Evolutionary conservation across 2,329 filamentous ascomycete species (phyloP), one percentile per base, ranked within the genome.

Genomic region (Cadophora luteo-olivacea): DNA sequence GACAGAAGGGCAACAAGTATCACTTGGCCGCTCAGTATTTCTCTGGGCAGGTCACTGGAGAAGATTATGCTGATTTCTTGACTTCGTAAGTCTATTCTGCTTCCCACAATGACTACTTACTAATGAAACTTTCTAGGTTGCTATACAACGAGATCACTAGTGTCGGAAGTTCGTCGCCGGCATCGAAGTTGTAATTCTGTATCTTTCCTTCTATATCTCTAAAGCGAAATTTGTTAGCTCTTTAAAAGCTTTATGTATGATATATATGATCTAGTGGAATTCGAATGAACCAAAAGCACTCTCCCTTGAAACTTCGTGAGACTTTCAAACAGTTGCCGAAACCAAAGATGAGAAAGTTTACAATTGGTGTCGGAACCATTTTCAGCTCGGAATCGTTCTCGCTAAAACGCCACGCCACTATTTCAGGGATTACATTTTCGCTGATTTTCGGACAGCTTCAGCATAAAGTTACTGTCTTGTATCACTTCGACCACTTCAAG

Each of bases 1-100:
- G 89, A 1, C 88, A 90, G 62, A 91, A 92, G 84, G 94, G 94
- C 67, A 96, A 97, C 85, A 97, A 97, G 85, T 97, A 86, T 83
- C 89, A 91, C 69, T 86, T 97, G 64, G 96, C 96, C 0, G 93
- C 93, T 1, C 91, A 97, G 82, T 98, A 98, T 83, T 97, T 98
- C 78, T 89, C 92, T 41, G 85, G 88, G 57, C 96, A 99, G 85
- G 92, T 98, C 68, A 98, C 95, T 3, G 96, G 96, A 67, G 96
- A 98, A 85, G 94, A 97, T 75, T 98, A 98, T 80, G 94, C 94
- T 14, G 96, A 99, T 81, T 98, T 98, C 84, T 82, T 99, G 84
- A 97, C 93, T 72, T 84, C 86, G 90, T 93, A 84, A 86, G 91
- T 83, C 64, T 66, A 55, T 63, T 2, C 38, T 25, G n/a, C 25